A percentile compares a stretch with the other conserved stretches of the same genome.
These are phyloP conservation scores for Candida pini DNA, from an alignment of 805 yeast genomes.

Conservation along the genomic window DNA sequence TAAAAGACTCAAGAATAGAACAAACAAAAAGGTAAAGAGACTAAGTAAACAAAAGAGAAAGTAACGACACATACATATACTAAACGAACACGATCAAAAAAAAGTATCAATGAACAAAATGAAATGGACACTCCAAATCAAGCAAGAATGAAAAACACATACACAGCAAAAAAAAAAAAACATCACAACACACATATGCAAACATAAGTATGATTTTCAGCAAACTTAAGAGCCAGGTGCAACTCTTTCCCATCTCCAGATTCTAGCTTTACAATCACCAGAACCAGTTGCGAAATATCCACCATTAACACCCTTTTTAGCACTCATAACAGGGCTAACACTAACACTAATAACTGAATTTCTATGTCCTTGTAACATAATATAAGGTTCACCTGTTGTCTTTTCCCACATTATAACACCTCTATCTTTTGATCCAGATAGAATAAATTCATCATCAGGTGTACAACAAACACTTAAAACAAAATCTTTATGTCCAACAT, in stretches of 20 bases:
- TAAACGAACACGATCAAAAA: background rate
- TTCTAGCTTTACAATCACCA: slow-evolving; percentile 96
- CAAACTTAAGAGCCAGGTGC: slow-evolving; percentile 10
- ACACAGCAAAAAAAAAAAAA: slow-evolving; percentile 1
- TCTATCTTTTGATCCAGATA: slow-evolving; percentile 94
- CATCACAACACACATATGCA: slow-evolving; percentile 3
- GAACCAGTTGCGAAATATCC: slow-evolving; percentile 95
- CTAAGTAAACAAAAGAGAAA: background rate
- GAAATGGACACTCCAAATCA: background rate
- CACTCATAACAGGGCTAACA: slow-evolving; percentile 69
- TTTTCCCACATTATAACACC: slow-evolving; percentile 98
- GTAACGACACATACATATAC: background rate
- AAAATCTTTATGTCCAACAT: slow-evolving; percentile 94
- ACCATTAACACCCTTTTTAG: slow-evolving; percentile 46
- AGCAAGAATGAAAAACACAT: background rate
- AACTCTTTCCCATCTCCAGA: slow-evolving; percentile 77
- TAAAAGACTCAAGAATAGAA: slow-evolving; percentile 1
- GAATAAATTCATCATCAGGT: slow-evolving; percentile 84
- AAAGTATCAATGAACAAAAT: background rate
- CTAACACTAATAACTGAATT: slow-evolving; percentile 94
- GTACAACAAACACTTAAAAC: slow-evolving; percentile 92
- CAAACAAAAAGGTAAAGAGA: background rate
- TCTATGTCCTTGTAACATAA: slow-evolving; percentile 95
- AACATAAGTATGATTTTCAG: background rate
- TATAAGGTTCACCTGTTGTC: slow-evolving; percentile 79